These are phyloP conservation scores for Tulasnella sp. DNA, from an alignment of 768 basidiomycete genomes.

Conservation along the genomic window DNA sequence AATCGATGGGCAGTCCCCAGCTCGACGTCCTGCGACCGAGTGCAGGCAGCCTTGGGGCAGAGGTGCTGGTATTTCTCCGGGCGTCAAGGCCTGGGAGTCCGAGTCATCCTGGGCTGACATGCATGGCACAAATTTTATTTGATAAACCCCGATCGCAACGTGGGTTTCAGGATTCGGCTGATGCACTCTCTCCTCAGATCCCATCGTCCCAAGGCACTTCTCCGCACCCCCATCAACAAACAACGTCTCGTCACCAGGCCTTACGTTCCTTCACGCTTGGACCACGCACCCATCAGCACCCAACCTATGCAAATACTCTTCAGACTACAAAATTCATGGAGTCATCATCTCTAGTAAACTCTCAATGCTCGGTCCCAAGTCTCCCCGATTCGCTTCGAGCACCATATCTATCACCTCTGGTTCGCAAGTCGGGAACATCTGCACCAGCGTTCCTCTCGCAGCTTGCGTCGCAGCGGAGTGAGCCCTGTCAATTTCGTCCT, in stretches of 20 bases:
- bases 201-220: not conserved
- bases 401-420: conserved; percentile 83
- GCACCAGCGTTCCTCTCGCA: conserved; percentile 68
- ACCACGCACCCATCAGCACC: not conserved
- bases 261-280: not conserved
- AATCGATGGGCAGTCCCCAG: not conserved
- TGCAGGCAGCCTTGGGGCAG: not conserved
- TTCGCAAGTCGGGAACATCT: conserved; percentile 86
- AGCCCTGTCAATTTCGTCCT: conserved; percentile 64
- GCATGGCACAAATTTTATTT: not conserved
- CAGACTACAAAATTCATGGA: not conserved
- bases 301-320: not conserved
- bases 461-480: conserved; percentile 70
- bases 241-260: not conserved
- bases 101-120: not conserved
- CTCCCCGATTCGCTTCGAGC: conserved; percentile 81
- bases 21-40: not conserved
- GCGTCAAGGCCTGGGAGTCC: not conserved
- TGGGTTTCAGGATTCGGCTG: not conserved
- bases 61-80: not conserved
- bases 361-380: conserved; percentile 88
- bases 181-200: not conserved
- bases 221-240: not conserved
- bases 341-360: conserved; percentile 66
- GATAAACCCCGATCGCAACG: not conserved